These are phyloP conservation scores for Trametes cingulata DNA, from an alignment of 768 basidiomycete genomes.

Conservation along the genomic window DNA sequence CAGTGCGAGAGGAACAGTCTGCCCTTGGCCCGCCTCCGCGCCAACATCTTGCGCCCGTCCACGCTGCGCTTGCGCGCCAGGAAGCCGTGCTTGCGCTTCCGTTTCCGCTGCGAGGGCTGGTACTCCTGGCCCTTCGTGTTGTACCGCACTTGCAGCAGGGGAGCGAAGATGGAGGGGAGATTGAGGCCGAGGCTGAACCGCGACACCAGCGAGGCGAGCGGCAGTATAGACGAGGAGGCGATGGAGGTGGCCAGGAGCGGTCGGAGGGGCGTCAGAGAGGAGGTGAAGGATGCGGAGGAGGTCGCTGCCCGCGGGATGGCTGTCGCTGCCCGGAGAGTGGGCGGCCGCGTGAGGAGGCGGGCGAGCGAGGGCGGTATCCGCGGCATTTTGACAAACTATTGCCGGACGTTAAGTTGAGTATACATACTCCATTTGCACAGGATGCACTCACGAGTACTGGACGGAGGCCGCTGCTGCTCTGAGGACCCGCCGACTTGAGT, in stretches of 20 bases:
- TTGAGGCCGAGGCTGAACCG: conserved; percentile 13
- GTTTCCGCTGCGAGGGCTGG: conserved; percentile 91
- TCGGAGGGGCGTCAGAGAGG: conserved; percentile 14
- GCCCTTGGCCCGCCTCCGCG: conserved; percentile 70
- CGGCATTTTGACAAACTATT: conserved; percentile 22
- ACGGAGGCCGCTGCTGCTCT: conserved; percentile 1
- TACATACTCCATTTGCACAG: not conserved
- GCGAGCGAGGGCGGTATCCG: conserved; percentile 29
- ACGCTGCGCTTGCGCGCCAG: conserved; percentile 70
- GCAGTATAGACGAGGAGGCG: conserved; percentile 3
- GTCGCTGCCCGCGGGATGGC: conserved; percentile 12
- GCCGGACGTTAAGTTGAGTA: no score
- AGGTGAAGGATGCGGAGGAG: conserved; percentile 11
- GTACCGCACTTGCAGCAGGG: conserved; percentile 59
- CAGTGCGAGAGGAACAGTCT: conserved; percentile 82
- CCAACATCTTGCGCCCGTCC: conserved; percentile 72
- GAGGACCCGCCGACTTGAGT: not conserved
- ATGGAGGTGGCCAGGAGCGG: conserved; percentile 11
- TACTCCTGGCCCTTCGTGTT: conserved; percentile 84
- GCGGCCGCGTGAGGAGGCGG: conserved; percentile 25
- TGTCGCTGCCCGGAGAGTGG: conserved; percentile 11
- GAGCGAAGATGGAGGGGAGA: conserved; percentile 40
- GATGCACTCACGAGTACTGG: not conserved
- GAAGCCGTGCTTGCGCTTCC: conserved; percentile 94
- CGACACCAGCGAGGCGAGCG: conserved; percentile 4